Evolutionary conservation across 345 rosid species (phyloP), one percentile per base, ranked within the genome.

Genomic region (Euphorbia lathyris): DNA sequence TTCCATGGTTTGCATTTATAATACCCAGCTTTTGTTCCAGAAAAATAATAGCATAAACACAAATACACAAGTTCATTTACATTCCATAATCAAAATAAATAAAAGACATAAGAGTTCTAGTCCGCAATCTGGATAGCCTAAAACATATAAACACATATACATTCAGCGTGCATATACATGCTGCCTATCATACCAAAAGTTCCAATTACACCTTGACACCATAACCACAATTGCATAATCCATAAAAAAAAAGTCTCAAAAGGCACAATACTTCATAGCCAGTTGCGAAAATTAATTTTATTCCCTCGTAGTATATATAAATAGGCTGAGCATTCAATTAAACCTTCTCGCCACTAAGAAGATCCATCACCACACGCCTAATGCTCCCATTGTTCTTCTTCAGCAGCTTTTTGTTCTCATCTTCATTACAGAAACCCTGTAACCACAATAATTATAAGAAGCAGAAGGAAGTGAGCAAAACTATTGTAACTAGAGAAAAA

Each of bases 381-480:
- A 92, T 92, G 74, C 98, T 96, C 74, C 99, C 98, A 51, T 90
- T 85, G 81, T 96, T 90, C 87, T 96, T 96, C 96, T 85, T 79
- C 80, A 96, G 79, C 76, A 96, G 90, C 86, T 76, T 84, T 87
- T 76, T 92, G 90, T 92, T 92, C 76, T 72, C 85, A 67, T 84
- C 88, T n/a, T 71, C 78, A 74, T 96, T 91, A 57, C 72, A 27
- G 76, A 96, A 96, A 36, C 99, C 98, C 98, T 96, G 86, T 79
- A 76, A 45, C 68, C 57, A 63, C 58, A 63, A 25, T 1, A 58
- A 23, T n/a, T 30, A 34, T 9, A 19, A 30, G 8, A 13, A n/a
- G 26, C 30, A 27, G 17, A n/a, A n/a, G n/a, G n/a, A n/a, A n/a
- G n/a, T n/a, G n/a, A n/a, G n/a, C n/a, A n/a, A n/a, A n/a, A n/a